phyloP scores from a whole-genome alignment of 1,284 basidiomycete species.

The Cystobasidium slooffiae region DNA sequence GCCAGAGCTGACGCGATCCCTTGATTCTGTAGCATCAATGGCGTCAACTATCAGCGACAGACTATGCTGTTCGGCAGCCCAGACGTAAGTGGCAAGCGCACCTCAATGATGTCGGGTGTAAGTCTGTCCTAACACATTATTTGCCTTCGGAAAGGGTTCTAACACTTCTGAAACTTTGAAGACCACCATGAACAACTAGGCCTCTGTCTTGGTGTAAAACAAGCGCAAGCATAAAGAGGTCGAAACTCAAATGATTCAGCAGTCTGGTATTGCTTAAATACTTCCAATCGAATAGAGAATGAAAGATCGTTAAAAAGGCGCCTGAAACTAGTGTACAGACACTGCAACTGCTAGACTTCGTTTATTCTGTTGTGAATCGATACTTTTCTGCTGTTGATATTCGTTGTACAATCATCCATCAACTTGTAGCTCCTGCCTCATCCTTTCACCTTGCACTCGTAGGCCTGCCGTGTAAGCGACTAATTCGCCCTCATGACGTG shows the following conservation, averaged over 20 bases:
- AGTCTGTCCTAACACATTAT: not conserved
- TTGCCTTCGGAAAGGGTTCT: not conserved
- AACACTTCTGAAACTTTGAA: slow-evolving; percentile 27
- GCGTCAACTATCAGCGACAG: slow-evolving; percentile 34
- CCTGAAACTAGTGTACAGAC: slow-evolving; percentile 3
- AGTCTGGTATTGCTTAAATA: slow-evolving; percentile 7
- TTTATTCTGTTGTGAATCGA: too few relatives aligned
- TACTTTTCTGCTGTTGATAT: too few relatives aligned
- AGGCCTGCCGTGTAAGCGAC: not conserved
- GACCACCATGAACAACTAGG: slow-evolving; percentile 23
- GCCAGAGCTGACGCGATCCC: not conserved
- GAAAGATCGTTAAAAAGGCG: not conserved
- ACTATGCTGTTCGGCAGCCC: slow-evolving; percentile 41
- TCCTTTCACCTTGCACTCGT: not conserved
- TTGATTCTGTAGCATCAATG: slow-evolving; percentile 7
- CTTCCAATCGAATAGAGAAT: not conserved
- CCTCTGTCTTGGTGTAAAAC: not conserved
- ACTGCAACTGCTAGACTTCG: slow-evolving; percentile 7
- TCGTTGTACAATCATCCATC: too few relatives aligned
- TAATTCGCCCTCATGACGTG: not conserved
- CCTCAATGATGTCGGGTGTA: slow-evolving; percentile 24
- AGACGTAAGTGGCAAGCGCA: slow-evolving; percentile 36
- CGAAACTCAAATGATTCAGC: not conserved
- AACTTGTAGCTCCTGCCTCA: too few relatives aligned
- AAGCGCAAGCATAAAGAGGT: not conserved